Percentiles rank a stretch among this genome's conserved stretches.
phyloP scores from a whole-genome alignment of 2,329 filamentous ascomycete species.

The Colletotrichum paranaense region DNA sequence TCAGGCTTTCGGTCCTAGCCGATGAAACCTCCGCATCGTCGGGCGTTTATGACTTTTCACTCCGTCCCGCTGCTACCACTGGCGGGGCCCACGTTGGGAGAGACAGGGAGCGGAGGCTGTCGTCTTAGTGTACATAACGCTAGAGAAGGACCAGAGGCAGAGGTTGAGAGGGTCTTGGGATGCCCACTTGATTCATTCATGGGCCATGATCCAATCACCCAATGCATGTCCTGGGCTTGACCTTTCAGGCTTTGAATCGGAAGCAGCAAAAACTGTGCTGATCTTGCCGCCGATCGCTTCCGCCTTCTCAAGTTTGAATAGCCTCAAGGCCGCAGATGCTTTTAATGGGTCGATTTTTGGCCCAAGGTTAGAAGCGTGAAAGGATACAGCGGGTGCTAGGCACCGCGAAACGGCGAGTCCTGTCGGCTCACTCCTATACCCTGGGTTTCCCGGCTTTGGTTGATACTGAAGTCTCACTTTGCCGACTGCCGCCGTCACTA shows the following conservation, averaged over 20 bases:
- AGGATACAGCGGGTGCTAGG: background rate
- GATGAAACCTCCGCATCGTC: background rate
- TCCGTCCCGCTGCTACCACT: background rate
- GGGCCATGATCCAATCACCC: background rate
- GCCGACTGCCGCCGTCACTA: background rate
- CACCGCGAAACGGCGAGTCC: background rate
- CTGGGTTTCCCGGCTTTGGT: background rate
- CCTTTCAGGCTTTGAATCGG: background rate
- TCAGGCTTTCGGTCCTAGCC: background rate
- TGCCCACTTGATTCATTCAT: background rate
- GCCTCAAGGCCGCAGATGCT: background rate
- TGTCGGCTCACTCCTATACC: background rate
- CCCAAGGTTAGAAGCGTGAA: background rate
- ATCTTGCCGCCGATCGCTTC: conserved; percentile 16
- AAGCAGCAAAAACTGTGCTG: background rate
- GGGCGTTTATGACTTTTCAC: background rate
- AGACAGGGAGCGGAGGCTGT: background rate
- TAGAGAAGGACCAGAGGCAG: background rate
- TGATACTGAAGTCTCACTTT: background rate
- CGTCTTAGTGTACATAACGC: background rate
- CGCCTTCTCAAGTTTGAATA: background rate
- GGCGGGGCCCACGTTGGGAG: background rate
- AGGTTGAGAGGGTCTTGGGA: background rate
- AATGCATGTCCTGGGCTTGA: background rate
- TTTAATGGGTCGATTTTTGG: background rate